Conservation (phyloP, 192 early-diverging fungal genomes). For the Backusella macrospora region DNA sequence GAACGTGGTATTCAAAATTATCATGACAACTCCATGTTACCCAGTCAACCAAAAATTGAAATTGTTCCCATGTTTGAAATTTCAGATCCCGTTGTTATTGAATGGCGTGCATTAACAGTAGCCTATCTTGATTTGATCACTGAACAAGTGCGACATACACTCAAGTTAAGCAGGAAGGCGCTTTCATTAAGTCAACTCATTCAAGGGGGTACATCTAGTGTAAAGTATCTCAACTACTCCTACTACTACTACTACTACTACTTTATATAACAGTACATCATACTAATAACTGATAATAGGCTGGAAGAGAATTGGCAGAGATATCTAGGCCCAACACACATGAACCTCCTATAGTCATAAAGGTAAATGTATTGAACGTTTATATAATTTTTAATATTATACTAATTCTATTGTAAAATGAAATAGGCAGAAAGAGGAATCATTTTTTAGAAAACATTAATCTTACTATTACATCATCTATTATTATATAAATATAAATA, state of each 20-base stretch:
- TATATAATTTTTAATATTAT: neutral
- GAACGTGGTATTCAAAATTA: conserved; percentile 62
- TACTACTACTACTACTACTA: too few species aligned
- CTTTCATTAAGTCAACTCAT: conserved; percentile 83
- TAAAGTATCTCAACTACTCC: neutral
- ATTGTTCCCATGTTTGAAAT: conserved; percentile 73
- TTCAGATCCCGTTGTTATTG: conserved; percentile 82
- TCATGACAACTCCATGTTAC: conserved; percentile 41
- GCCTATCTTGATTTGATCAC: conserved; percentile 79
- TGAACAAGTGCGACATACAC: conserved; percentile 57
- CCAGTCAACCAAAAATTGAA: conserved; percentile 43
- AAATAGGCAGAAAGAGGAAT: neutral
- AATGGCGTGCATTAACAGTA: conserved; percentile 93
- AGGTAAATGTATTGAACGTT: conserved; percentile 26
- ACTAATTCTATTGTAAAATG: neutral
- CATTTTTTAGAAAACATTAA: neutral
- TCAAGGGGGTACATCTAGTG: conserved; percentile 93
- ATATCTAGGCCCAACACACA: conserved; percentile 73
- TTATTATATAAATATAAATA: too few species aligned
- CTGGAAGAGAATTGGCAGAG: conserved; percentile 83
- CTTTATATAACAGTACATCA: neutral
- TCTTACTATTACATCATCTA: too few species aligned
- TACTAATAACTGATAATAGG: conserved; percentile 1
- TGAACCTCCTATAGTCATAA: conserved; percentile 89
- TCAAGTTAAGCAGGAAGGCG: conserved; percentile 55